phyloP scores from a whole-genome alignment of 371 early-diverging fungal genomes.

The Smittium culicis region DNA sequence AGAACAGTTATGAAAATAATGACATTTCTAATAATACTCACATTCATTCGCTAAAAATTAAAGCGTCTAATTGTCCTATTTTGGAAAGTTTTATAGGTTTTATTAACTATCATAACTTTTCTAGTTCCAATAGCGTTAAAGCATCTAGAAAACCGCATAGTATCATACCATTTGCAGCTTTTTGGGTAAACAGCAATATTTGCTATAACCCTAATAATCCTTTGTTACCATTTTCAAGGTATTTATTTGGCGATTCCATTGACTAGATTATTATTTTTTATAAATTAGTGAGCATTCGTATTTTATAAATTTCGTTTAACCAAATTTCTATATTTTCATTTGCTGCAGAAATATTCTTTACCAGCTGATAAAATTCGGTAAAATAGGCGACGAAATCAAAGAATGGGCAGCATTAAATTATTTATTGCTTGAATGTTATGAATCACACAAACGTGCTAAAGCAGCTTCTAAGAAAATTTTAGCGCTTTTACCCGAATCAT shows the following conservation, averaged over 20 bases:
- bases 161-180: neutral
- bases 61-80: neutral
- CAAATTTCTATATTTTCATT: too few relatives aligned
- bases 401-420: neutral
- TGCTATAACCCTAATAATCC: neutral
- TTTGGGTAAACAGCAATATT: neutral
- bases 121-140: too few relatives aligned
- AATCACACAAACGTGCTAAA: neutral
- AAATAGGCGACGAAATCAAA: too few relatives aligned
- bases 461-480: slow-evolving; percentile 6
- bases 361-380: too few relatives aligned
- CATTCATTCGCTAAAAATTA: too few relatives aligned
- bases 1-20: too few relatives aligned
- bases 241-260: too few relatives aligned
- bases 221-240: neutral
- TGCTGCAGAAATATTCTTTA: too few relatives aligned
- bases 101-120: neutral
- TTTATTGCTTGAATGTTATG: neutral
- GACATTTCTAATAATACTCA: too few relatives aligned
- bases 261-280: too few relatives aligned
- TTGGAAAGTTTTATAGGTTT: neutral
- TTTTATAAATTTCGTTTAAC: too few relatives aligned
- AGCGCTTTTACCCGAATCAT: neutral
- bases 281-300: too few relatives aligned
- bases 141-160: neutral